Base-by-base conservation (phyloP, 495 filamentous ascomycete genomes). In the Hypoxylon trugodes region DNA sequence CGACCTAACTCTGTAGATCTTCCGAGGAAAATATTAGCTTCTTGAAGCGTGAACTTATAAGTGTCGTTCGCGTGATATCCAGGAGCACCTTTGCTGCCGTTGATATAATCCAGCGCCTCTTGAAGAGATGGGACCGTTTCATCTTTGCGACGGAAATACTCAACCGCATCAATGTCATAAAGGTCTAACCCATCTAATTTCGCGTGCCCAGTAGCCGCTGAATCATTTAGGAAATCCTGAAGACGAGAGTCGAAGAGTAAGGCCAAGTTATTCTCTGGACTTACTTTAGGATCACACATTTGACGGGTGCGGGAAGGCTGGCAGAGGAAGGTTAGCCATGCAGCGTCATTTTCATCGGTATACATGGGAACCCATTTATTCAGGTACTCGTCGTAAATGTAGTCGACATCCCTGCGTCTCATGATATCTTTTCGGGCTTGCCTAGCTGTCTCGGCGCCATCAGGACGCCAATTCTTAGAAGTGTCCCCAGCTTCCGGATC, bases 241-340 rank as follows among this genome's bases (percentile, higher is more conserved):
- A 73, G 68, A 8, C 69, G 69, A 8, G 18, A 32, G 32, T 68
- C 59, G 36, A 73, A 70, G 2, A 73, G 47, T 21, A 64, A 61
- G 6, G 32, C 22, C 10, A 69, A 61, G 35, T 73, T 73, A 2
- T 70, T 25, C 1, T 26, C 6, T 3, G 59, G 63, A 12, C 32
- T 46, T 10, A 56, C 40, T 1, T 36, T 13, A 7, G 68, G 61
- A 38, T 69, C 46, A 12, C 54, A 59, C 68, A 68, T 70, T 8
- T 22, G 12, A 2, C n/a, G 2, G 12, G 52, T 68, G 25, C 58
- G 40, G 12, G 70, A 70, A 1, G 70, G 65, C 41, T 64, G 43
- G 30, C 68, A 68, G 19, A 73, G 59, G 45, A 60, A 69, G 35
- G 55, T 59, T 19, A 73, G 21, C 70, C 70, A 73, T n/a, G 54